Percentiles rank a stretch among this genome's conserved stretches.
Evolutionary conservation across 805 yeast species (phyloP).

Genomic region (Saturnispora saitoi): DNA sequence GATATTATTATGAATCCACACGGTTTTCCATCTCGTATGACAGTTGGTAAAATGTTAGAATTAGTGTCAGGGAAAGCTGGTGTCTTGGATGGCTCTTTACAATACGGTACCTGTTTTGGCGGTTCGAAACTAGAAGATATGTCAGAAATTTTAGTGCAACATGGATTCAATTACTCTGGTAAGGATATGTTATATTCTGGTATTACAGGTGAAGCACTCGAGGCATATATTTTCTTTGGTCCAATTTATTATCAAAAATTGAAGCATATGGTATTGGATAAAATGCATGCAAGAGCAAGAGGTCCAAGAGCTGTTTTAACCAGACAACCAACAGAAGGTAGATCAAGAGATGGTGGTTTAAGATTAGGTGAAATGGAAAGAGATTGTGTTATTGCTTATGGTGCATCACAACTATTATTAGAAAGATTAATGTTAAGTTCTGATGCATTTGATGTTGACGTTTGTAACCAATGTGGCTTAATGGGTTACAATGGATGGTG

Average conservation of each 20-base stretch:
- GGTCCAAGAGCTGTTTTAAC: conserved; percentile 98
- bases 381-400: conserved; percentile 98
- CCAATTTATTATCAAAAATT: conserved; percentile 96
- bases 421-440: conserved; percentile 95
- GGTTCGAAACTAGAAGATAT: conserved; percentile 95
- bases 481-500: conserved; percentile 99
- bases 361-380: conserved; percentile 99
- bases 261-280: conserved; percentile 98
- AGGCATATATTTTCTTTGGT: conserved; percentile 96
- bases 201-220: conserved; percentile 93
- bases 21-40: conserved; percentile 99
- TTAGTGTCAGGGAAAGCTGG: conserved; percentile 96
- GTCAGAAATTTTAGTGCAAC: conserved; percentile 81
- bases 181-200: conserved; percentile 97
- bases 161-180: conserved; percentile 92
- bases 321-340: conserved; percentile 97
- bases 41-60: conserved; percentile 98
- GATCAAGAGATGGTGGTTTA: conserved; percentile 98
- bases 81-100: conserved; percentile 80
- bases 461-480: conserved; percentile 88
- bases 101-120: conserved; percentile 97
- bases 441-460: conserved; percentile 95
- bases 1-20: conserved; percentile 98
- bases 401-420: conserved; percentile 88
- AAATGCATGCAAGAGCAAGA: conserved; percentile 99